Evolutionary conservation across 1,284 basidiomycete species (phyloP), one percentile per base, ranked within the genome.

Genomic region (Tetrapyrgos nigripes): DNA sequence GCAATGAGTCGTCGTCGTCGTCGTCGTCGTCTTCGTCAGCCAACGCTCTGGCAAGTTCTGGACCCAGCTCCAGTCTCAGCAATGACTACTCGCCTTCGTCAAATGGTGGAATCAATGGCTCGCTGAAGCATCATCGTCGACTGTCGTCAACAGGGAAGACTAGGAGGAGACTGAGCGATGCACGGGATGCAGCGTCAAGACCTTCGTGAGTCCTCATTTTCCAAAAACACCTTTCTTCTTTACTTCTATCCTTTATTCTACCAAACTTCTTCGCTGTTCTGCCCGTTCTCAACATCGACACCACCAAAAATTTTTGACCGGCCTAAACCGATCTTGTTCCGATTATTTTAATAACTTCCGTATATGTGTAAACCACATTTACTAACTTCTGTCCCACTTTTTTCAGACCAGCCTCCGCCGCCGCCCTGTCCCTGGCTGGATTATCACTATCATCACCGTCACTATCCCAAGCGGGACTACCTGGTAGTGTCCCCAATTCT

Each of bases 111-210:
- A 70, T 69, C 28, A 74, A 68, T 64, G 71, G 70, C 49, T 73
- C 72, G 19, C 63, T 71, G 54, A 83, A 84, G 72, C 84, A 88
- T 59, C 87, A 90, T 68, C 83, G 91, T 55, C 78, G 89, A 28
- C 73, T 90, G 35, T 86, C 88, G 14, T 90, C 88, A 0, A 81
- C 84, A 9, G 86, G 88, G 14, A 86, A 88, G 73, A 78, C 83
- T 11, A 83, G 83, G 68, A 80, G 89, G 64, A 79, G 90, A 59
- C 70, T 90, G 64, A 91, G 88, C 71, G 90, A 92, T 70, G 90
- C 89, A 37, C 79, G 88, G 53, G 89, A 91, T 72, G 90, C 90
- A 44, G 86, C 86, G 50, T 79, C 78, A 60, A 79, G 89, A 62
- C 89, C 88, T 58, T 84, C 82, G 88, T 91, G 73, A 77, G 87